Base-by-base conservation (phyloP, 805 yeast genomes). In the Candida methanosorbosa region DNA sequence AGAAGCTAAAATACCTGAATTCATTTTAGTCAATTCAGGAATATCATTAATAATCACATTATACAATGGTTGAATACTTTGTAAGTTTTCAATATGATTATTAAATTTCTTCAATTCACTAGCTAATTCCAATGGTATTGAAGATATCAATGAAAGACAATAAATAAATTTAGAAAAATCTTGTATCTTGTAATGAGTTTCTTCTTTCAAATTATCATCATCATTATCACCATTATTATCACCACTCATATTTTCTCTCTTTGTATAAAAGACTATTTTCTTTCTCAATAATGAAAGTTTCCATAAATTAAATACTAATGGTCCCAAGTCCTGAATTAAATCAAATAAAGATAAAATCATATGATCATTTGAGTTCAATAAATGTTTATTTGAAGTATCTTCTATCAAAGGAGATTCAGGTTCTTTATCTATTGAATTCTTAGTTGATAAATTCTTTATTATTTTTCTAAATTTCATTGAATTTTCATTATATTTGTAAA, bases 291-390 rank as follows among this genome's bases (percentile, higher is more conserved):
- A 54, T 3, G 77, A 70, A 23, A 74, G 63, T 54, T 77, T 81
- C 76, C 80, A 83, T 4, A 79, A 51, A 27, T 64, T 70, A 48
- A 79, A 81, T 2, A 77, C 59, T 33, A 78, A 57, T 1, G 92
- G 88, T 0, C 94, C 88, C 34, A 77, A 56, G 2, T 53, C 48
- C 20, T 68, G 62, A 30, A 81, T 46, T 26, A 77, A 55, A 11
- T 59, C 52, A 1, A 71, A 63, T 15, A 76, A 53, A n/a, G 60
- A 52, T 21, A 68, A 56, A 14, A 70, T 55, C 57, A 71, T 75
- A 46, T 73, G 70, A 38, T 56, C 59, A 27, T 49, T 48, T 19
- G 43, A 43, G 11, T 44, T 42, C 32, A 33, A 37, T 9, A 21
- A 11, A 18, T 28, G 18, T 18, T 30, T 16, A 21, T 30, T 21